phyloP scores from a whole-genome alignment of 306 rosid species.

The Quercus agrifolia region DNA sequence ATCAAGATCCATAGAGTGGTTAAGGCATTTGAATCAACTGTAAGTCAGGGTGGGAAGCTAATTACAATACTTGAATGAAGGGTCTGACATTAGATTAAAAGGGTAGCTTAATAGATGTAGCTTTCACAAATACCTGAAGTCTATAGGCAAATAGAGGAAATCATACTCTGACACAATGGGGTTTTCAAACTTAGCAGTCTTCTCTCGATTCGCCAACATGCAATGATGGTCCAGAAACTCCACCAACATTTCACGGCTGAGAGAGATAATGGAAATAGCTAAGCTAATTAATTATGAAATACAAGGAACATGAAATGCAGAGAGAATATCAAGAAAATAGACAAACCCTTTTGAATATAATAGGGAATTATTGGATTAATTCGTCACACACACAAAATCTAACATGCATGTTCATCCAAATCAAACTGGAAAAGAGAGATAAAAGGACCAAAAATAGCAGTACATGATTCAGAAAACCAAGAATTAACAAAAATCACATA shows the following conservation, averaged over 20 bases:
- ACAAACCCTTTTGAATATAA: not conserved
- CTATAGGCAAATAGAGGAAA: constrained; percentile 59
- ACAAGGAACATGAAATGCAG: not conserved
- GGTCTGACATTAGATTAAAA: no score
- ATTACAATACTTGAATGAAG: no score
- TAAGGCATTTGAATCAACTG: no score
- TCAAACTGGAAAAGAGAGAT: not conserved
- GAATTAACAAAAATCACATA: no score
- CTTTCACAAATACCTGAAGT: constrained; percentile 36
- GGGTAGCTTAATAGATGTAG: not conserved
- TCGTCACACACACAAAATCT: no score
- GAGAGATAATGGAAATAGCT: not conserved
- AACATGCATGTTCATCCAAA: not conserved
- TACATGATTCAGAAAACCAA: not conserved
- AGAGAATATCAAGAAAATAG: not conserved
- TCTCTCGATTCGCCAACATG: constrained; percentile 10
- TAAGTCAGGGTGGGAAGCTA: no score
- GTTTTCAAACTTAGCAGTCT: not conserved
- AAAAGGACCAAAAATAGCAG: not conserved
- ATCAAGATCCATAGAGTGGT: no score
- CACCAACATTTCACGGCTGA: constrained; percentile 40
- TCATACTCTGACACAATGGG: constrained; percentile 30
- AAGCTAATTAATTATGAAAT: not conserved
- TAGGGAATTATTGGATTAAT: no score
- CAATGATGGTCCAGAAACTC: constrained; percentile 48